Percentiles rank a stretch among this genome's conserved stretches.
phyloP scores from a whole-genome alignment of 805 yeast genomes.

The Maudiozyma turicensis region DNA sequence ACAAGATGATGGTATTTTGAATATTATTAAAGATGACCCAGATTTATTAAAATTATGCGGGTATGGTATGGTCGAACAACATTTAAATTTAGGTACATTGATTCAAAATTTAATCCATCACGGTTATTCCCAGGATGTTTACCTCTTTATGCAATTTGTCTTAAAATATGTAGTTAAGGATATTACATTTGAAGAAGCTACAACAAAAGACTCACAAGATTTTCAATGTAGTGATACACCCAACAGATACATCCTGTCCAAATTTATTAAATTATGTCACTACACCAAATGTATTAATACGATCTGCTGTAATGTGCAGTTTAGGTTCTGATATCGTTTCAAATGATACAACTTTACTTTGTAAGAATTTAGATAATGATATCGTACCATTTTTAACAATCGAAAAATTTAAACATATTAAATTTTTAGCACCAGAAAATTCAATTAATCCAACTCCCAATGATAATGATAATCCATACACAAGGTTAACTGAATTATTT shows the following conservation, averaged over 20 bases:
- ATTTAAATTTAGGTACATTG: slow-evolving; percentile 44
- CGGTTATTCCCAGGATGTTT: slow-evolving; percentile 81
- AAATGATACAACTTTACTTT: slow-evolving; percentile 45
- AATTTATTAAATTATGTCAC: slow-evolving; percentile 78
- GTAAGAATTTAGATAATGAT: slow-evolving; percentile 53
- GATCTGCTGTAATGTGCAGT: slow-evolving; percentile 86
- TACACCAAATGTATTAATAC: slow-evolving; percentile 81
- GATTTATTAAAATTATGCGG: slow-evolving; percentile 45
- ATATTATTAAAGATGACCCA: slow-evolving; percentile 46
- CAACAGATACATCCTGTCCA: slow-evolving; percentile 53
- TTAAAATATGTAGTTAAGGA: slow-evolving; percentile 59
- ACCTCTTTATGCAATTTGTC: slow-evolving; percentile 70
- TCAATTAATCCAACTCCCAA: slow-evolving; percentile 30
- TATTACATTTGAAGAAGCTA: slow-evolving; percentile 89
- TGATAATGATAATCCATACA: slow-evolving; percentile 61
- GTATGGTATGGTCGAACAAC: slow-evolving; percentile 30
- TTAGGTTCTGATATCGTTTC: slow-evolving; percentile 63
- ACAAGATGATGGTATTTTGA: slow-evolving; percentile 29
- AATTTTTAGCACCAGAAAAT: slow-evolving; percentile 38
- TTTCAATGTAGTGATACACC: slow-evolving; percentile 77
- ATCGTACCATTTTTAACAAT: slow-evolving; percentile 45
- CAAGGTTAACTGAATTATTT: slow-evolving; percentile 81
- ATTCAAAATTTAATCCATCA: slow-evolving; percentile 66
- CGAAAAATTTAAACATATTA: slow-evolving; percentile 22
- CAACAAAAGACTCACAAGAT: slow-evolving; percentile 68